Base-by-base conservation (phyloP, 1,284 basidiomycete species). In the Thecaphora thlaspeos region DNA sequence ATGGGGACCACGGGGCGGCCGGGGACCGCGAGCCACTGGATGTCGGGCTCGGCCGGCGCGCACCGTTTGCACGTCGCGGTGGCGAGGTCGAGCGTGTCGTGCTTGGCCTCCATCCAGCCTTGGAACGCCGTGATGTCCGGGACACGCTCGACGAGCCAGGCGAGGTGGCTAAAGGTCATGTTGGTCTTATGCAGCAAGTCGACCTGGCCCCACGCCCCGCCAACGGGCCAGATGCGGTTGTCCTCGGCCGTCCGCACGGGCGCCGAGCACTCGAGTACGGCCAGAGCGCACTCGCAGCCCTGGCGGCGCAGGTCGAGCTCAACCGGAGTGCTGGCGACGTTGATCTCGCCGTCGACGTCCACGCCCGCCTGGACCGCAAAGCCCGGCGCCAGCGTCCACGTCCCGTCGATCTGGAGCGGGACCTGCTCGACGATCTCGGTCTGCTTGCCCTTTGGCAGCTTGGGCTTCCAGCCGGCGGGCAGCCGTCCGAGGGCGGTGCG, bases 31-130 rank as follows among this genome's bases (percentile, higher is more conserved):
- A 82, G 80, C 91, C 91, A 95, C 45, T 85, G 83, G 42, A 94
- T 81, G 19, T 82, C 81, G 0, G 92, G 92, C 4, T 87, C 80
- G 2, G 80, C 81, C 1, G 92, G 92, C 0, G 91, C 88, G 78
- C 92, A 95, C 4, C 86, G 82, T 55, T 84, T 81, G 78, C 89
- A 88, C 24, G 40, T 61, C 46, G 36, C 82, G 15, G 62, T 58
- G 19, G 63, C 58, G 43, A 50, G 51, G 39, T 51, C 44, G 40
- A 62, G 62, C 4, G 43, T 39, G 39, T 47, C 55, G 44, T 60
- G 55, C 12, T 50, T 43, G 12, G 54, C 58, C 3, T 49, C 23
- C 67, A 67, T 71, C 68, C 68, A 71, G 26, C 34, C 19, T 11
- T 54, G 48, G 17, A 64, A 49, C 14, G 62, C 54, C 4, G 41